Percentiles rank a stretch among this genome's conserved stretches.
These are phyloP conservation scores for Kodamaea sp. DNA, from an alignment of 1,139 yeast genomes.

Conservation along the genomic window DNA sequence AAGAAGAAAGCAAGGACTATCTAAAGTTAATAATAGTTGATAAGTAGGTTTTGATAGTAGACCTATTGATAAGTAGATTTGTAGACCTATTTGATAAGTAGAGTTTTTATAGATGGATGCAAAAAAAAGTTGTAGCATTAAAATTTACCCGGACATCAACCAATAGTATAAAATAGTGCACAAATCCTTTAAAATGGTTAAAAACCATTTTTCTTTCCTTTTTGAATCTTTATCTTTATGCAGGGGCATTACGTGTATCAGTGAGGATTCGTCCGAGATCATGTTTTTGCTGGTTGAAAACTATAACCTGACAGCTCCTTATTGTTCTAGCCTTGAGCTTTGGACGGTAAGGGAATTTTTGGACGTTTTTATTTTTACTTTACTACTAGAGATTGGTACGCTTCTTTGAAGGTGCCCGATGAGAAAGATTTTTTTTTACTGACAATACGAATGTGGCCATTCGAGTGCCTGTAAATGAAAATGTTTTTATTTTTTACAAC, in stretches of 20 bases:
- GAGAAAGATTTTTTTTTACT: background rate
- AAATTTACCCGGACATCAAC: constrained; percentile 19
- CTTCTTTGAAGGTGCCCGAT: constrained; percentile 33
- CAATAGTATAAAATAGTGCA: constrained; percentile 15
- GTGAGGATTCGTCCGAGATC: constrained; percentile 99
- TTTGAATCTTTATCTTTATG: constrained; percentile 79
- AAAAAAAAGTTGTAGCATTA: background rate
- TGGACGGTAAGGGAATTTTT: constrained; percentile 69
- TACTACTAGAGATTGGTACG: constrained; percentile 10
- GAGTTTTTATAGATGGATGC: background rate
- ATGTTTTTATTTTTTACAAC: background rate
- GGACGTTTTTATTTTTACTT: constrained; percentile 35
- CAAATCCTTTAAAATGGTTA: constrained; percentile 8
- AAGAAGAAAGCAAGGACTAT: background rate
- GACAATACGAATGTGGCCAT: constrained; percentile 5
- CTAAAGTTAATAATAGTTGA: background rate
- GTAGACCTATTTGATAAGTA: background rate
- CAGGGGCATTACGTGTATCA: constrained; percentile 99
- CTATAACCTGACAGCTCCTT: constrained; percentile 98
- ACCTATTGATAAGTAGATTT: background rate
- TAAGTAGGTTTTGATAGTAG: background rate
- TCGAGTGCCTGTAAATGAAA: constrained; percentile 2
- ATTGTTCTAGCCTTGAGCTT: constrained; percentile 47
- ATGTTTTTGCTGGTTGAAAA: constrained; percentile 99
- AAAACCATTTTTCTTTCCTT: constrained; percentile 13